phyloP scores from a whole-genome alignment of 1,139 yeast genomes.

The Yamadazyma dendronema region DNA sequence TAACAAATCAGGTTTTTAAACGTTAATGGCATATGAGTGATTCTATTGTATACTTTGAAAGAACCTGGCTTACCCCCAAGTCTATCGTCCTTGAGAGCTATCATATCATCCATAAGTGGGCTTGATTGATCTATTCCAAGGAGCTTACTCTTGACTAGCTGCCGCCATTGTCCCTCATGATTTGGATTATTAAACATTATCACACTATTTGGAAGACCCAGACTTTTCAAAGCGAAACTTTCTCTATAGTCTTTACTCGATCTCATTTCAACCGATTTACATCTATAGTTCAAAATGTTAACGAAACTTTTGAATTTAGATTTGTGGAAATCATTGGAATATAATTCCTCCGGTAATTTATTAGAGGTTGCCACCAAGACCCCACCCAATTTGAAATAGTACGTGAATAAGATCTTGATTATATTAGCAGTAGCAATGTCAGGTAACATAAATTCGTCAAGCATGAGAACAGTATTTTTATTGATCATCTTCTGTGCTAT shows the following conservation, averaged over 20 bases:
- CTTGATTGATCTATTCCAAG: conserved; percentile 16
- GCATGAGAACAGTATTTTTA: conserved; percentile 56
- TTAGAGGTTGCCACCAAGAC: conserved; percentile 73
- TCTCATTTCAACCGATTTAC: conserved; percentile 63
- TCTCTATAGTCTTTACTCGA: conserved; percentile 56
- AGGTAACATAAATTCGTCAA: conserved; percentile 76
- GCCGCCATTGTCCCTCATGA: conserved; percentile 38
- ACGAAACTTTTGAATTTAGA: conserved; percentile 57
- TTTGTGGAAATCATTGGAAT: conserved; percentile 62
- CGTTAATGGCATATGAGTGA: conserved; percentile 45
- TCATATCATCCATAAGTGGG: conserved; percentile 12
- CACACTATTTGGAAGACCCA: conserved; percentile 26
- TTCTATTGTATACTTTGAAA: conserved; percentile 57
- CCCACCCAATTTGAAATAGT: conserved; percentile 71
- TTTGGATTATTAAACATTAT: conserved; percentile 22
- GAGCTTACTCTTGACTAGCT: conserved; percentile 22
- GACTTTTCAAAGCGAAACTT: conserved; percentile 25
- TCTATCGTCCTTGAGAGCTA: conserved; percentile 10
- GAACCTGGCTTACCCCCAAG: conserved; percentile 26
- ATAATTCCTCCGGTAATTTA: conserved; percentile 67
- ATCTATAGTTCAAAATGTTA: conserved; percentile 56
- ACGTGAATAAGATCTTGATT: conserved; percentile 60
- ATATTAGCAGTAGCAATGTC: conserved; percentile 73
- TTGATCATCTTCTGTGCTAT: conserved; percentile 65
- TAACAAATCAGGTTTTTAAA: conserved; percentile 40